Evolutionary conservation across 1,139 yeast species (phyloP), one percentile per base, ranked within the genome.

Genomic region (Candida freyschussii): DNA sequence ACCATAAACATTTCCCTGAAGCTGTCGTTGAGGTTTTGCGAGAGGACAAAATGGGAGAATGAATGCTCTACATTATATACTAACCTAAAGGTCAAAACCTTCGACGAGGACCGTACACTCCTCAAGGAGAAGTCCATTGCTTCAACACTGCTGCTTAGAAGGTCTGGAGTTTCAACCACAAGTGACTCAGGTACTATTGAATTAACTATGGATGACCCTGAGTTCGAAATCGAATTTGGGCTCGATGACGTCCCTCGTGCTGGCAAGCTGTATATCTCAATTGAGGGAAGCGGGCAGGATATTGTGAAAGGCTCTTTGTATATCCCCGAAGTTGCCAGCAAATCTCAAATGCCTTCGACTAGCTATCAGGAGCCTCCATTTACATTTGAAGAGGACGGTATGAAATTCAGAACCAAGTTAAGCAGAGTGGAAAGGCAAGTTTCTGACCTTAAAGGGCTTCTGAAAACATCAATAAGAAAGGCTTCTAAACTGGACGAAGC

Each of bases 401-500:
- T 31, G 4, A 26, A 24, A 7, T 47, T 41, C 31, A 37, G 39
- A 29, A 24, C 31, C 4, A 21, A 29, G 6, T 18, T 41, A 1
- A 8, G 32, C 1, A 23, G 15, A 3, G 33, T 43, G 4, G 50
- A 48, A 17, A 27, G 33, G 5, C 26, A 27, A 5, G 18, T 41
- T 4, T 16, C 17, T 2, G 17, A 30, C 0, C 30, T 45, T 6
- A 37, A 34, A 21, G 15, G 32, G 2, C 24, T 35, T 3, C 15
- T 47, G 18, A 47, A 41, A 18, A 24, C 29, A 4, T 21, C 43
- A 6, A 37, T 44, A n/a, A 45, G 40, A 21, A 47, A 38, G 30
- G 33, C 47, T 1, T 46, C 45, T 22, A 26, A 37, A 2, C 17
- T 46, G n/a, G 50, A 47, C 23, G 50, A 44, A 21, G 28, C 36